These are phyloP conservation scores for Penicillium mononematosum DNA, from an alignment of 495 filamentous ascomycete genomes.

Conservation along the genomic window DNA sequence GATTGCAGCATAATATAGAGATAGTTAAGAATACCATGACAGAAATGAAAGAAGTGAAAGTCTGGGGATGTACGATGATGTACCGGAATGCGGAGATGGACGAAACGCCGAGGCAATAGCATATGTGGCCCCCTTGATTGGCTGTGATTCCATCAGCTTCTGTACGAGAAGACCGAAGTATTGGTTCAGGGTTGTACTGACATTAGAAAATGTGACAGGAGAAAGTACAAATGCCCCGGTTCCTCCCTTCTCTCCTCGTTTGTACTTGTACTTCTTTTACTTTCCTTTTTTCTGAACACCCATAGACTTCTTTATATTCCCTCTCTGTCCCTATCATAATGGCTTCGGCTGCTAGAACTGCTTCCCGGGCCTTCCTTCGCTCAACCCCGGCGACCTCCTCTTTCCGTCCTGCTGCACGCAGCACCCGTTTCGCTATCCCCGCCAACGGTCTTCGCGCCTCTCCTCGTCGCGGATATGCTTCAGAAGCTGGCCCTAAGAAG, in stretches of 20 bases:
- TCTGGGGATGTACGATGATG: conserved; percentile 7
- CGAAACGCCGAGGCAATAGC: conserved; percentile 20
- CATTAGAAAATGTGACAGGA: background rate
- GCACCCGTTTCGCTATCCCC: conserved; percentile 59
- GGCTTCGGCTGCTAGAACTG: conserved; percentile 55
- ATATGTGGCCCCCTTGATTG: conserved; percentile 22
- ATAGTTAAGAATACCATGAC: background rate
- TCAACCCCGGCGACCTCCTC: conserved; percentile 45
- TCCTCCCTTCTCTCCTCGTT: conserved; percentile 22
- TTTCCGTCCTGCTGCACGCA: conserved; percentile 49
- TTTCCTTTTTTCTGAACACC: conserved; percentile 9
- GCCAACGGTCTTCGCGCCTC: conserved; percentile 62
- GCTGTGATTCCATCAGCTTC: conserved; percentile 20
- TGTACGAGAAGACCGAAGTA: conserved; percentile 7
- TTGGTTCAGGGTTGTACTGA: conserved; percentile 7
- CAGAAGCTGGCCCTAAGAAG: conserved; percentile 56
- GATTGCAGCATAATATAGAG: background rate
- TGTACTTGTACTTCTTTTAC: conserved; percentile 20
- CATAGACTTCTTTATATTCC: background rate
- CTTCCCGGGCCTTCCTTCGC: conserved; percentile 52
- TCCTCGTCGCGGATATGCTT: conserved; percentile 74
- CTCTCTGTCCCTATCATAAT: conserved; percentile 38
- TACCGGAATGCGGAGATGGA: conserved; percentile 21
- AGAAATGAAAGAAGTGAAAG: background rate
- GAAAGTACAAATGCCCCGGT: conserved; percentile 14